phyloP scores from a whole-genome alignment of 2,329 filamentous ascomycete species.

The Colletotrichum sp. region DNA sequence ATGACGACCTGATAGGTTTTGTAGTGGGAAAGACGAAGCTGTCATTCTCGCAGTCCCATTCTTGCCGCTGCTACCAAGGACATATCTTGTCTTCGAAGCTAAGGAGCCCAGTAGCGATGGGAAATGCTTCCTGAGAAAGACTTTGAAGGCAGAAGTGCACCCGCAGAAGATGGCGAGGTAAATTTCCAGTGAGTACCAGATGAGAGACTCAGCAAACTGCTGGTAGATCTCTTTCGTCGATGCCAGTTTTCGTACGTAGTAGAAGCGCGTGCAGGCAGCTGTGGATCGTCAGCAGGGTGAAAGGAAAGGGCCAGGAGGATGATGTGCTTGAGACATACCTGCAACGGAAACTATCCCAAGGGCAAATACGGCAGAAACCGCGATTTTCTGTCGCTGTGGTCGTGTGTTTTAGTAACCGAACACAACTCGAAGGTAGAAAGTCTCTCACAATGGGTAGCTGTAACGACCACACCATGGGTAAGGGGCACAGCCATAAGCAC shows the following conservation, averaged over 20 bases:
- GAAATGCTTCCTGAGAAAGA: neutral
- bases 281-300: neutral
- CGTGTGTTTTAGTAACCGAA: accelerated
- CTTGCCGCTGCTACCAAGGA: neutral
- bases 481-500: neutral
- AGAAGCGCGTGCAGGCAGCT: neutral
- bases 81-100: neutral
- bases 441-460: neutral
- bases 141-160: neutral
- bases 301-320: neutral
- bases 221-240: neutral
- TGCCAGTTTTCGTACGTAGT: neutral
- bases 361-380: neutral
- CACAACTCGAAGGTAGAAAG: neutral
- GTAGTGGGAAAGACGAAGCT: neutral
- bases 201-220: neutral
- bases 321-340: neutral
- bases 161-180: neutral
- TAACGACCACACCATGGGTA: neutral
- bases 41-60: neutral
- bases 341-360: neutral
- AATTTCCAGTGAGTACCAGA: neutral
- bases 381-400: neutral
- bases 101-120: neutral
- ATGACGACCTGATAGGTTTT: neutral